Percentiles rank a stretch among this genome's conserved stretches.
Evolutionary conservation across 208 protist species (phyloP).

Genomic region (Vickermania spadyakhi): DNA sequence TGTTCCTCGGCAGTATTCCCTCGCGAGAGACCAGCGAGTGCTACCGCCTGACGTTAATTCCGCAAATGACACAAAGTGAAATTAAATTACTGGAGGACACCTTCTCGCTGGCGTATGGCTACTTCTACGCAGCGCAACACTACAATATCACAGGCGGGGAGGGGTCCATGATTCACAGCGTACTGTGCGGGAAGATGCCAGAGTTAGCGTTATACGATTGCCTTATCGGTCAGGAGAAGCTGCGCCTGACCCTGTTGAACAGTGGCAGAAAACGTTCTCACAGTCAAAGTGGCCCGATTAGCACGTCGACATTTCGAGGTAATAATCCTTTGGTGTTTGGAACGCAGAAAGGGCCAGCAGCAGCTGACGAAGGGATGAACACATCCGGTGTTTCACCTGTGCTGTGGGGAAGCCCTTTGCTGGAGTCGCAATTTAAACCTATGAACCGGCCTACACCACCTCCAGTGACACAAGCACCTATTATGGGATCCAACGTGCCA

Average conservation of each 20-base stretch:
- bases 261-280: no score
- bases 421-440: background rate
- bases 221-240: slow-evolving; percentile 38
- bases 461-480: no score
- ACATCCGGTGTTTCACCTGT: no score
- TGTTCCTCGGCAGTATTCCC: background rate
- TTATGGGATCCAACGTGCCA: no score
- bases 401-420: background rate
- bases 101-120: slow-evolving; percentile 31
- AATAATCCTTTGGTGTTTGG: no score
- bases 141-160: slow-evolving; percentile 35
- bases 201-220: slow-evolving; percentile 34
- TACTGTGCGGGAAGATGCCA: slow-evolving; percentile 26
- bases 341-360: no score
- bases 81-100: background rate
- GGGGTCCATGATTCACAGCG: slow-evolving; percentile 28
- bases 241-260: slow-evolving; percentile 20
- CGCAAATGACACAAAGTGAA: no score
- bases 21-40: background rate
- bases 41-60: background rate
- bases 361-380: no score
- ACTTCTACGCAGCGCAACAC: slow-evolving; percentile 25
- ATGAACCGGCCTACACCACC: background rate
- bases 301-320: no score
- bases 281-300: no score